Base-by-base conservation (phyloP, 2,329 filamentous ascomycete genomes). In the Colletotrichum sp. region DNA sequence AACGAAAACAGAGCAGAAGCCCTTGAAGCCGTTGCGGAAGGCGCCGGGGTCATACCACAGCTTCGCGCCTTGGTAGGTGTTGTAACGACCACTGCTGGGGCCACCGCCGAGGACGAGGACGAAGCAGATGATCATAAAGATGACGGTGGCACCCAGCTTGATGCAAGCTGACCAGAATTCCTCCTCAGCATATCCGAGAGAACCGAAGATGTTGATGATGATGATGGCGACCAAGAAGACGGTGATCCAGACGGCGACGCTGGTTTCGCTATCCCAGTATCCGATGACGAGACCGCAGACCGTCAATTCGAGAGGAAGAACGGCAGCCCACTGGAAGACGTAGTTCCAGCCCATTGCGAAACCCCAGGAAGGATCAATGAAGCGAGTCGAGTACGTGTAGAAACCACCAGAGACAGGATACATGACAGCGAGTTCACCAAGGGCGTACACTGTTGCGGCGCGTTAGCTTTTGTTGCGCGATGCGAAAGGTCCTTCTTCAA, bases 21-120 rank as follows among this genome's bases (percentile, higher is more conserved):
- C 93, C 77, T 92, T 91, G 86, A 94, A 94, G 26, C 93, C 93
- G 79, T 94, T 90, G 82, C 93, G 87, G 83, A 94, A 95, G 0
- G 87, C 87, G 3, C 87, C 87, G 0, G 87, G 84, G 3, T 85
- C 79, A 77, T 87, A 80, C 87, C 87, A 86, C 61, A 84, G 71
- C 39, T 85, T 82, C 8, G 84, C 84, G 7, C 89, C 87, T 78
- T 81, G 83, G 78, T 88, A 89, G 7, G 84, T 77, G 79, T 80
- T 81, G 78, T 88, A 89, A 1, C 79, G 74, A 16, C 85, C 83
- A 9, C 72, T 82, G 1, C 84, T 84, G 16, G 91, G 90, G 1
- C 91, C 91, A 18, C 91, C 91, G 24, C 91, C 91, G 65, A 86
- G 86, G 68, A 92, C 88, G 52, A 93, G 86, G 48, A 93, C 84